Percentiles rank a stretch among this genome's conserved stretches.
phyloP scores from a whole-genome alignment of 805 yeast genomes.

The Kuraishia borneana region DNA sequence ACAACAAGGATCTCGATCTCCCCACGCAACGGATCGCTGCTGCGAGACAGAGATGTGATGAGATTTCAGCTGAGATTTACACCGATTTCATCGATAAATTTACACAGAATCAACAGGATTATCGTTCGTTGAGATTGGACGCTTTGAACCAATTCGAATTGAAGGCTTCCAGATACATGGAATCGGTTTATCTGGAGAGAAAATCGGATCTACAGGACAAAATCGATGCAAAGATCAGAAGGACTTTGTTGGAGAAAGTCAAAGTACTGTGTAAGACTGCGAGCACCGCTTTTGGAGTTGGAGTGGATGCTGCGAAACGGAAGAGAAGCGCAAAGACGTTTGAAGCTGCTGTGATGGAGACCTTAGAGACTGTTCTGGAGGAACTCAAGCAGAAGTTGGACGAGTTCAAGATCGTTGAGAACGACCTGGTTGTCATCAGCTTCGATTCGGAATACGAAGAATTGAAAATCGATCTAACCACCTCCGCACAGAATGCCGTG shows the following conservation, averaged over 20 bases:
- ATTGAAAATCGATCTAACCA: slow-evolving; percentile 18
- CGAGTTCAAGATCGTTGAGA: slow-evolving; percentile 22
- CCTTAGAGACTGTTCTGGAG: slow-evolving; percentile 18
- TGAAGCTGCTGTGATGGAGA: slow-evolving; percentile 18
- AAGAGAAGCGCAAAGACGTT: slow-evolving; percentile 11
- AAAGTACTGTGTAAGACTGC: slow-evolving; percentile 22
- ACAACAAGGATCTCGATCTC: slow-evolving; percentile 85
- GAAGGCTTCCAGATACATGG: slow-evolving; percentile 67
- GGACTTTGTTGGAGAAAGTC: slow-evolving; percentile 31
- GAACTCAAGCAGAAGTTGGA: slow-evolving; percentile 17
- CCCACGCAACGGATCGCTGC: slow-evolving; percentile 96
- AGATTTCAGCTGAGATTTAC: slow-evolving; percentile 51
- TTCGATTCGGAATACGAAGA: slow-evolving; percentile 13
- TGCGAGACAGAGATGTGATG: slow-evolving; percentile 91
- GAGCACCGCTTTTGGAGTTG: slow-evolving; percentile 16
- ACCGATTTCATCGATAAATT: slow-evolving; percentile 3
- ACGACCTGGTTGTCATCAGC: slow-evolving; percentile 8
- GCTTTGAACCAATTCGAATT: slow-evolving; percentile 35
- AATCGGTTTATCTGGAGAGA: slow-evolving; percentile 56
- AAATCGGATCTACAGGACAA: slow-evolving; percentile 34
- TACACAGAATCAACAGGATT: not conserved
- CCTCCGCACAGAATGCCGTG: slow-evolving; percentile 19
- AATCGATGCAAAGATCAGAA: slow-evolving; percentile 33
- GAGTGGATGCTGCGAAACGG: slow-evolving; percentile 12
- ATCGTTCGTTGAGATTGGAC: not conserved